Evolutionary conservation across 805 yeast species (phyloP), one percentile per base, ranked within the genome.

Genomic region (Kregervanrija delftensis): DNA sequence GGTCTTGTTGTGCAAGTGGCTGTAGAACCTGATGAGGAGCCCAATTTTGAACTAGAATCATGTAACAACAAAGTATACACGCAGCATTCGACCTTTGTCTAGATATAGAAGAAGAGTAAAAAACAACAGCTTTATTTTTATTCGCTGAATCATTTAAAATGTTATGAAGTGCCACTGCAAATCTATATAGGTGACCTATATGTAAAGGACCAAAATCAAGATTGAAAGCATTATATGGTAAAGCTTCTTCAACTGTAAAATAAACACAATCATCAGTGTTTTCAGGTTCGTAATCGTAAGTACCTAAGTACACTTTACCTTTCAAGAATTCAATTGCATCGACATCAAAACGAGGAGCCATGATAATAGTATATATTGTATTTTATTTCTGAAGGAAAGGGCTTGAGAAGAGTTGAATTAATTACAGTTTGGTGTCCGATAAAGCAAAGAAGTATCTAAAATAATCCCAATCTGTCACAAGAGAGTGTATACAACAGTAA

Each of bases 21-120:
- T 95, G 97, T 51, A 93, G 67, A 0, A 90, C 99, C 64, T 93
- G 93, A 64, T 93, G 99, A 0, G 99, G 99, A 1, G 97, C 88
- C 99, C 99, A 93, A 11, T 88, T 83, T 61, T 93, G 99, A 13
- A 93, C 91, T 44, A 93, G 67, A 1, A 93, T 76, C 97, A 93
- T 89, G 65, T 93, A 93, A 58, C 97, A 88, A 52, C 96, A 87
- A 42, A 93, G 70, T 50, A 93, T 71, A 64, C 98, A 89, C 4
- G 98, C 97, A 13, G 98, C 95, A 59, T 93, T 93, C 6, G 97
- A 81, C 56, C 99, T 68, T 52, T 83, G 83, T 49, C 83, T 80
- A 1, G 96, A 78, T 31, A 86, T 81, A 0, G 91, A 80, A 1
- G 89, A 74, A 11, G 96, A 87, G 63, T 87, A 93, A 56, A 91